Percentiles rank a stretch among this genome's conserved stretches.
Conservation (phyloP, 306 rosid species). For the Cucumis cinereus region DNA sequence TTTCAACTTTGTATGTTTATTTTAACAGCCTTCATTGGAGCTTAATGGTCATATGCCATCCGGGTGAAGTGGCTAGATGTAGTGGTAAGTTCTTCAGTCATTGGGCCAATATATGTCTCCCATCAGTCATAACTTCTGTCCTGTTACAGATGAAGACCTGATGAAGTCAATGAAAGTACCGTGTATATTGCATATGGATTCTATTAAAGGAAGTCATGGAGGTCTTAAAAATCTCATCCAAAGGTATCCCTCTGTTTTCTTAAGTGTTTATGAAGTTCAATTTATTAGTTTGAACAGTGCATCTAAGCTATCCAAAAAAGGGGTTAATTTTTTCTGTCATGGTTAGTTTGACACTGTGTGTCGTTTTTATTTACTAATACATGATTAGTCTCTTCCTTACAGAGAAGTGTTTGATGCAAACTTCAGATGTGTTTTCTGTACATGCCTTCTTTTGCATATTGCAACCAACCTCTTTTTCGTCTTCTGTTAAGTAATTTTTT, state of each 20-base stretch:
- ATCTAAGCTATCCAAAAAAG: background rate
- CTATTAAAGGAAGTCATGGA: conserved; percentile 80
- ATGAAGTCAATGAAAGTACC: conserved; percentile 47
- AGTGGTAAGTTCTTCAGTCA: conserved; percentile 36
- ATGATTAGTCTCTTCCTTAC: background rate
- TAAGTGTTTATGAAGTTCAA: background rate
- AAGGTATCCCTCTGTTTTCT: conserved; percentile 43
- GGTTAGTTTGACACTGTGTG: background rate
- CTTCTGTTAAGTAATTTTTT: background rate
- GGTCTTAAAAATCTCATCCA: conserved; percentile 86
- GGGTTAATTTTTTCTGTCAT: background rate
- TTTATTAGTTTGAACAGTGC: background rate
- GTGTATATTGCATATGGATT: conserved; percentile 93
- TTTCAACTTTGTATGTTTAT: conserved; percentile 13
- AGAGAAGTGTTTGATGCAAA: background rate
- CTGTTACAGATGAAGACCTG: conserved; percentile 44
- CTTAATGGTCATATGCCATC: conserved; percentile 84
- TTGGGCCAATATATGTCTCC: conserved; percentile 4
- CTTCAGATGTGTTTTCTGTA: background rate
- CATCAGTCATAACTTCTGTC: conserved; percentile 14
- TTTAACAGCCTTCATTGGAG: conserved; percentile 88
- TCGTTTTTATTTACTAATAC: background rate
- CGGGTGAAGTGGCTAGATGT: conserved; percentile 58
- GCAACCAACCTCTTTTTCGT: background rate
- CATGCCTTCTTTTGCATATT: background rate